These are phyloP conservation scores for Hericium coralloides DNA, from an alignment of 768 basidiomycete species.

Conservation along the genomic window DNA sequence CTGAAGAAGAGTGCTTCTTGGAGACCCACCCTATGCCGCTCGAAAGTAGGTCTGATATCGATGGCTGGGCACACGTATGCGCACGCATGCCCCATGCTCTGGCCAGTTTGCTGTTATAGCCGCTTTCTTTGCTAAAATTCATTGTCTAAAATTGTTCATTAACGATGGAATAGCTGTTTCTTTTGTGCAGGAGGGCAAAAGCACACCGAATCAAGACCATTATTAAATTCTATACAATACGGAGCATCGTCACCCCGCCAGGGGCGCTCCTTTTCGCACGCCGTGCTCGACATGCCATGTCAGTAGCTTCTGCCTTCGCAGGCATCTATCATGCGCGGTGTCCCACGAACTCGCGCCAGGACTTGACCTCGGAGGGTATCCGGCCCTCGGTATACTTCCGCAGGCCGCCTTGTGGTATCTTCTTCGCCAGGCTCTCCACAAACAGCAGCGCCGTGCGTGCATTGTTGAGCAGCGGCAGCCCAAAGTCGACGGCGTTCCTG, in stretches of 20 bases:
- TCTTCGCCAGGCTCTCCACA: conserved; percentile 79
- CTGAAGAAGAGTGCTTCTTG: too few relatives aligned
- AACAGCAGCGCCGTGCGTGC: conserved; percentile 83
- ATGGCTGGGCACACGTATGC: too few relatives aligned
- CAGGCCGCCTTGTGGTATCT: conserved; percentile 75
- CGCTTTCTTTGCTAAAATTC: too few relatives aligned
- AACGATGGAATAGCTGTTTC: too few relatives aligned
- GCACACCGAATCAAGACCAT: too few relatives aligned
- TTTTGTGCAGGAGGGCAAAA: too few relatives aligned
- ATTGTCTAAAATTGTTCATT: too few relatives aligned
- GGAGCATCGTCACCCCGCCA: background rate
- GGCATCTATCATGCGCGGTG: conserved; percentile 38
- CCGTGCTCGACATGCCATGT: background rate
- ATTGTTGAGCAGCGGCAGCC: conserved; percentile 86
- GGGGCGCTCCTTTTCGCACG: too few relatives aligned
- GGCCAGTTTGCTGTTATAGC: too few relatives aligned
- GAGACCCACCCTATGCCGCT: too few relatives aligned
- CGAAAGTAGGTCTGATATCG: too few relatives aligned
- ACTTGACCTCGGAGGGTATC: conserved; percentile 85
- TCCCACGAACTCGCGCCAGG: conserved; percentile 88
- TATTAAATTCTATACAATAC: background rate
- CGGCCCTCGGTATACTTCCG: conserved; percentile 76
- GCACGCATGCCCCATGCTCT: too few relatives aligned
- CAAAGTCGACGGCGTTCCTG: conserved; percentile 24
- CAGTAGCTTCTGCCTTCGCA: background rate